Percentiles rank a stretch among this genome's conserved stretches.
Conservation (phyloP, 495 filamentous ascomycete species). For the Aspergillus funiculosus region DNA sequence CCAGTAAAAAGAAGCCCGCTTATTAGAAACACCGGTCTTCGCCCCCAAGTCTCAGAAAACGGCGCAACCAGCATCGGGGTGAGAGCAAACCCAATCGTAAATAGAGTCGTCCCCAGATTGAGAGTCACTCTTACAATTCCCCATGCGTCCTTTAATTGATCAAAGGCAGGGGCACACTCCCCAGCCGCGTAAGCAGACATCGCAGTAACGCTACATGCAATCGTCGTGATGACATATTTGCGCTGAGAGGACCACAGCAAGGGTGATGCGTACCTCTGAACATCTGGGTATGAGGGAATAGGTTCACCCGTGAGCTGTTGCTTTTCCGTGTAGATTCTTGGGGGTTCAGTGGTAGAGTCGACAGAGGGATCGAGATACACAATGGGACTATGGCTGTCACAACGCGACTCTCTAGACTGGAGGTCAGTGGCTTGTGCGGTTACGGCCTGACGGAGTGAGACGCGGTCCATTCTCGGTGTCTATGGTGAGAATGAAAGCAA, state of each 20-base stretch:
- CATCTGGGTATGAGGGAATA: too few relatives aligned
- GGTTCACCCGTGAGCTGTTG: too few relatives aligned
- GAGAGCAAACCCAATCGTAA: conserved; percentile 69
- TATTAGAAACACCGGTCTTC: conserved; percentile 70
- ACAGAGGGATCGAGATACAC: too few relatives aligned
- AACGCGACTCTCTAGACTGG: too few relatives aligned
- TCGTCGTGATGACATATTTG: conserved; percentile 57
- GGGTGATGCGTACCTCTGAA: too few relatives aligned
- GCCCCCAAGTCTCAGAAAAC: conserved; percentile 71
- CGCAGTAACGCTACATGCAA: conserved; percentile 65
- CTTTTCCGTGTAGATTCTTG: too few relatives aligned
- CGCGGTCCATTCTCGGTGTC: too few relatives aligned
- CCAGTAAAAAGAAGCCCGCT: conserved; percentile 50
- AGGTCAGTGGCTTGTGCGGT: too few relatives aligned
- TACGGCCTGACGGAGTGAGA: too few relatives aligned
- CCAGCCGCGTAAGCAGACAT: conserved; percentile 71
- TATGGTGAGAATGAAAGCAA: too few relatives aligned
- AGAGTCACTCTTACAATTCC: conserved; percentile 52
- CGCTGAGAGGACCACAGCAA: conserved; percentile 56
- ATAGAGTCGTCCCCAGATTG: conserved; percentile 65
- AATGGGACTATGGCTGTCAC: too few relatives aligned
- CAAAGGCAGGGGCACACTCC: conserved; percentile 58
- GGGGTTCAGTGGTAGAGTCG: too few relatives aligned
- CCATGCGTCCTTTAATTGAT: conserved; percentile 55
- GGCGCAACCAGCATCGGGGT: conserved; percentile 82